Evolutionary conservation across 306 rosid genomes (phyloP).

Genomic region (Abrus pulchellus): DNA sequence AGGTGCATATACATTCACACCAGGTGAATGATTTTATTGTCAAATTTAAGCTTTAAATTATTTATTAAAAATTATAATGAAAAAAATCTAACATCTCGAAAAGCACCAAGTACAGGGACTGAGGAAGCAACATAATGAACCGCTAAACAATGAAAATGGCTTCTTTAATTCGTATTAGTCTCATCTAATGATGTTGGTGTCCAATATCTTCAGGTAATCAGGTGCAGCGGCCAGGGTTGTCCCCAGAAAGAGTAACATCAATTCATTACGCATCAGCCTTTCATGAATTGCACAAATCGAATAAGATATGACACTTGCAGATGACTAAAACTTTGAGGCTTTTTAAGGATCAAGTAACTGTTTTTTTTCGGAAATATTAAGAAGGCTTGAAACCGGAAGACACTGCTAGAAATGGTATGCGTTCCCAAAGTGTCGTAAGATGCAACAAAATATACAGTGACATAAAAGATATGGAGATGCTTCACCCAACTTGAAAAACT

Average conservation of each 20-base stretch:
- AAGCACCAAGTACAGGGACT: background rate
- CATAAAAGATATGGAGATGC: background rate
- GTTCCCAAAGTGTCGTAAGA: background rate
- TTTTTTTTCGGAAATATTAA: background rate
- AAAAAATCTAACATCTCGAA: background rate
- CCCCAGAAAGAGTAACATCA: background rate
- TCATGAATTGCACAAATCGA: background rate
- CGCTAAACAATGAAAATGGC: background rate
- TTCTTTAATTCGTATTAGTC: background rate
- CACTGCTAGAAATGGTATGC: background rate
- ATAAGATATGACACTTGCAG: background rate
- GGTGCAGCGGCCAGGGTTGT: conserved; percentile 18
- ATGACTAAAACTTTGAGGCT: background rate
- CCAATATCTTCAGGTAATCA: background rate
- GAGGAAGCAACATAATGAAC: background rate
- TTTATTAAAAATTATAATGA: background rate
- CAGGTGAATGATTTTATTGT: background rate
- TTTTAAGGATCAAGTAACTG: background rate
- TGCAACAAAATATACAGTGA: background rate
- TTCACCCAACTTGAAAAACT: background rate
- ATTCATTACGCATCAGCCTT: background rate
- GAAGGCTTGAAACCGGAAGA: background rate
- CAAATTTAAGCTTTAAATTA: background rate
- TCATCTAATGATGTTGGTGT: background rate
- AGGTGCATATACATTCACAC: background rate